Evolutionary conservation across 768 basidiomycete genomes (phyloP).

Genomic region (Pulveroboletus ravenelii): DNA sequence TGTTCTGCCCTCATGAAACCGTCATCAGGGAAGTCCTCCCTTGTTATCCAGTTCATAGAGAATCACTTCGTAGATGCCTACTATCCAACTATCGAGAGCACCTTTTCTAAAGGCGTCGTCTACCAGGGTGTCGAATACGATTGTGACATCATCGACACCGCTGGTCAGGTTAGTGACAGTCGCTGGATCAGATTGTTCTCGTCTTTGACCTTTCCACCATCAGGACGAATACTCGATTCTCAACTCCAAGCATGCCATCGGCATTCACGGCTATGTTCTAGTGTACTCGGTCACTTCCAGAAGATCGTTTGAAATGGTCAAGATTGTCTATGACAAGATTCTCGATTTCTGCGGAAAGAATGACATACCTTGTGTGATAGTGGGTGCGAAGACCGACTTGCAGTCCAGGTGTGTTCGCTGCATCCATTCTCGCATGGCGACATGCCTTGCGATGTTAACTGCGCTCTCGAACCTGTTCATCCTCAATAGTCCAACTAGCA

Average conservation of each 20-base stretch:
- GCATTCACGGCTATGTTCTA: constrained; percentile 94
- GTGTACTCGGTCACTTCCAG: constrained; percentile 91
- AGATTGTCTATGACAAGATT: constrained; percentile 91
- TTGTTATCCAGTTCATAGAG: constrained; percentile 90
- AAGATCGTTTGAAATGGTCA: constrained; percentile 92
- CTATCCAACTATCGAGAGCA: constrained; percentile 93
- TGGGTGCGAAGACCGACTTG: constrained; percentile 89
- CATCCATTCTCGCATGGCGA: constrained; percentile 5
- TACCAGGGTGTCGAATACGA: constrained; percentile 90
- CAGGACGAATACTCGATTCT: constrained; percentile 94
- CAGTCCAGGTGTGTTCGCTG: constrained; percentile 55
- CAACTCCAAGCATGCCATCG: constrained; percentile 90
- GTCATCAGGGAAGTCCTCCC: constrained; percentile 85
- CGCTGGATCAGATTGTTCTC: neutral
- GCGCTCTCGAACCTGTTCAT: constrained; percentile 19
- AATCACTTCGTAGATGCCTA: constrained; percentile 88
- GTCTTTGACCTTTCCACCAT: constrained; percentile 3
- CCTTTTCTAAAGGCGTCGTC: constrained; percentile 77
- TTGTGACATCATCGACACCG: constrained; percentile 97
- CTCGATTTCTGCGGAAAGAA: constrained; percentile 78
- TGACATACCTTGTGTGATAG: constrained; percentile 89
- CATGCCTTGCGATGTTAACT: constrained; percentile 8
- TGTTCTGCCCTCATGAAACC: constrained; percentile 15
- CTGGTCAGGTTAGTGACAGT: constrained; percentile 72
- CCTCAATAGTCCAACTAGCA: constrained; percentile 38